A percentile compares a stretch with the other conserved stretches of the same genome.
These are phyloP conservation scores for Lecanicillium sp. DNA, from an alignment of 2,329 filamentous ascomycete genomes.

Conservation along the genomic window DNA sequence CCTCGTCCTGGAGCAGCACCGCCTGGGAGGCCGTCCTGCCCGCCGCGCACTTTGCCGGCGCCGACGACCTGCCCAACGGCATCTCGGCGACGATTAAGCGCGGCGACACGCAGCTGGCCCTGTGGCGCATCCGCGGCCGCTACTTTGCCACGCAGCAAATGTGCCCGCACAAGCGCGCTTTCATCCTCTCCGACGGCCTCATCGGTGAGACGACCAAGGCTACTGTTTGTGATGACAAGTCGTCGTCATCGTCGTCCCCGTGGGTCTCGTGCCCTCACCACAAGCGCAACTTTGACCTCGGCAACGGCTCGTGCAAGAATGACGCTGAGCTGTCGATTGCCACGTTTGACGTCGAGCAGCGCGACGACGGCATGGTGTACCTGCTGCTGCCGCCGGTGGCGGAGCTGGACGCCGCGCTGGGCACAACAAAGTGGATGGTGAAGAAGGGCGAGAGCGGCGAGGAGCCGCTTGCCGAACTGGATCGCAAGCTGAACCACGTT, in stretches of 20 bases:
- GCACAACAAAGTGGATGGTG: slow-evolving; percentile 72
- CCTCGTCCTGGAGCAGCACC: slow-evolving; percentile 32
- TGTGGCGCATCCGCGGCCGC: slow-evolving; percentile 74
- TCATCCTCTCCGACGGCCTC: slow-evolving; percentile 80
- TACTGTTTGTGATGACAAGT: too few relatives aligned
- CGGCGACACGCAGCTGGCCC: slow-evolving; percentile 79
- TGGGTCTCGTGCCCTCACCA: slow-evolving; percentile 85
- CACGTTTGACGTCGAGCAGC: slow-evolving; percentile 69
- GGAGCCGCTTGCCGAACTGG: slow-evolving; percentile 34
- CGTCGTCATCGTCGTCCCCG: slow-evolving; percentile 35
- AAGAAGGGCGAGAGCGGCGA: slow-evolving; percentile 56
- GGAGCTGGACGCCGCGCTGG: slow-evolving; percentile 72
- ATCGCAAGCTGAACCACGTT: slow-evolving; percentile 36
- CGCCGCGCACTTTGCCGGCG: slow-evolving; percentile 58
- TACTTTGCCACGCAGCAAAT: slow-evolving; percentile 89
- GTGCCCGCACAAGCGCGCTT: slow-evolving; percentile 88
- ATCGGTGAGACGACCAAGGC: slow-evolving; percentile 56
- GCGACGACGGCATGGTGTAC: slow-evolving; percentile 69
- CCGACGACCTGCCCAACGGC: slow-evolving; percentile 58
- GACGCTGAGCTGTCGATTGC: slow-evolving; percentile 72
- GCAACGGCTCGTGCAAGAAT: slow-evolving; percentile 64
- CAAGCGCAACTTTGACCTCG: slow-evolving; percentile 81
- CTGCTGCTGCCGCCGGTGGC: slow-evolving; percentile 71
- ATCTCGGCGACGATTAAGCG: slow-evolving; percentile 74
- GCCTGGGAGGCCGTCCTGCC: slow-evolving; percentile 76